These are phyloP conservation scores for Botrytis byssoidea DNA, from an alignment of 2,329 filamentous ascomycete genomes.

Conservation along the genomic window DNA sequence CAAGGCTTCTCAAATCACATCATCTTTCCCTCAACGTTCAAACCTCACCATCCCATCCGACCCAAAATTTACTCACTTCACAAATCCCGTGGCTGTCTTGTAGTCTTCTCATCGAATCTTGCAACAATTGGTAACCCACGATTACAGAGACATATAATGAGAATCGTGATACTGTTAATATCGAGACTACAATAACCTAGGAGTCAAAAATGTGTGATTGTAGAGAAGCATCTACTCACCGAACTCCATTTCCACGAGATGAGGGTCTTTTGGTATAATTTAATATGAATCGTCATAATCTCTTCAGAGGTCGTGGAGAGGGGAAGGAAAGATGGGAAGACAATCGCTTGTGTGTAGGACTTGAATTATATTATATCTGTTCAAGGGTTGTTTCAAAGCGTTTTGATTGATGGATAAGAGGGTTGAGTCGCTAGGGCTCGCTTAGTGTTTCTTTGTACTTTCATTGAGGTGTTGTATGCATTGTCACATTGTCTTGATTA, in stretches of 20 bases:
- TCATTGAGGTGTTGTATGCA: neutral
- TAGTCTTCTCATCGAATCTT: neutral
- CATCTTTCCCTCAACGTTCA: too few relatives aligned
- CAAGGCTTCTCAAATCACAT: neutral
- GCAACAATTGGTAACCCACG: rapidly evolving
- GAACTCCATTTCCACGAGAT: neutral
- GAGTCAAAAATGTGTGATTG: too few relatives aligned
- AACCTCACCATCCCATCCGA: neutral
- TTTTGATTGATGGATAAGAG: neutral
- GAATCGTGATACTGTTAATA: too few relatives aligned
- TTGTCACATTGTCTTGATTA: neutral
- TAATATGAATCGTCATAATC: rapidly evolving
- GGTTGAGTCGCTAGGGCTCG: neutral
- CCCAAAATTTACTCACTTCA: too few relatives aligned
- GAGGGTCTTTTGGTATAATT: neutral
- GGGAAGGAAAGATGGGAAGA: neutral
- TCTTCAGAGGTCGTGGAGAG: neutral
- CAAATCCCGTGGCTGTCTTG: neutral
- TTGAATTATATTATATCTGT: neutral
- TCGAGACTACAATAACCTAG: neutral
- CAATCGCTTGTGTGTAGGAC: neutral
- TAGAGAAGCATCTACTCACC: neutral
- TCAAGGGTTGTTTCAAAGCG: neutral
- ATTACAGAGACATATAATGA: too few relatives aligned
- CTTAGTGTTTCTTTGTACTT: neutral